Conservation (phyloP, 1,139 yeast genomes). For the Yamadazyma jaroonii region DNA sequence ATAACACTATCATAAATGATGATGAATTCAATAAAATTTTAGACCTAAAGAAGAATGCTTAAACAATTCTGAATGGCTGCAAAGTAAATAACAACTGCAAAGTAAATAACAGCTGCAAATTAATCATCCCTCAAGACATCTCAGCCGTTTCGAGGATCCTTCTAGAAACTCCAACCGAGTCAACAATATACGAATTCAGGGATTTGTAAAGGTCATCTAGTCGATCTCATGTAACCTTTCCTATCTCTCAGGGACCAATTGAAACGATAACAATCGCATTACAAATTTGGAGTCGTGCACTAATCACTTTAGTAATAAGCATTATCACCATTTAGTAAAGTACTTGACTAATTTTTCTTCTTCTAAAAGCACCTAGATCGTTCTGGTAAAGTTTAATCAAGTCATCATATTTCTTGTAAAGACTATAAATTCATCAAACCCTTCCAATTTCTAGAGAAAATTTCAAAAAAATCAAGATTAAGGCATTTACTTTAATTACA, state of each 20-base stretch:
- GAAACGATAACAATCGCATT: not conserved
- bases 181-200: too few species aligned
- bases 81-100: not conserved
- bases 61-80: not conserved
- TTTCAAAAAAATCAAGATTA: constrained; percentile 2
- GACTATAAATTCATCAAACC: not conserved
- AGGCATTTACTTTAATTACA: not conserved
- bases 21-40: constrained; percentile 11
- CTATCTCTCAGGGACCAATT: not conserved
- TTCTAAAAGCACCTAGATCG: not conserved
- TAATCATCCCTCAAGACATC: too few species aligned
- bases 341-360: not conserved
- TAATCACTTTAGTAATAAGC: not conserved
- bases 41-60: constrained; percentile 6
- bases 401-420: not conserved
- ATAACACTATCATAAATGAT: constrained; percentile 10
- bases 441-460: not conserved
- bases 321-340: not conserved
- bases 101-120: too few species aligned
- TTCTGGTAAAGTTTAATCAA: not conserved
- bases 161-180: too few species aligned
- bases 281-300: not conserved
- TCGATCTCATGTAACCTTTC: not conserved
- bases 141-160: too few species aligned
- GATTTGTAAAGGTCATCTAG: too few species aligned